Evolutionary conservation across 129 eudicot genomes (phyloP), one percentile per base, ranked within the genome.

Genomic region (Flaveria sonorensis): DNA sequence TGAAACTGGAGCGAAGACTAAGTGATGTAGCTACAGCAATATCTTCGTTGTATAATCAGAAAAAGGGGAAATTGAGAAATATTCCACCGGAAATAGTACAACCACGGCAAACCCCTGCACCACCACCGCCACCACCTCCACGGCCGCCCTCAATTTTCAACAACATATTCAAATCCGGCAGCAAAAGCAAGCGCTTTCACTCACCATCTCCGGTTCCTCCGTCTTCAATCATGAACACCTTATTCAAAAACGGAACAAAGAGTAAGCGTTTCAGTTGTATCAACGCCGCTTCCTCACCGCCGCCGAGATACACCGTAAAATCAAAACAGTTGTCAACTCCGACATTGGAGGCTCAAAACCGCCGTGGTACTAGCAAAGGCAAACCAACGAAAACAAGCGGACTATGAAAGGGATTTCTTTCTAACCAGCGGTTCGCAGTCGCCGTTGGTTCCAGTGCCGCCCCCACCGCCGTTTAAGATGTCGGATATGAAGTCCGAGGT

Each of bases 21-120:
- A 92, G 85, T 15, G 87, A 85, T 24, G 80, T 92, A 40, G 93
- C 96, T 8, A 88, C 86, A 1, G 90, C 90, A 0, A 81, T 92
- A 56, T 85, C 88, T 59, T 86, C 94, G 3, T n/a, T 92, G 69
- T 89, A 89, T 82, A 89, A 67, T 60, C 87, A 88, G 20, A 83
- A 74, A 42, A 88, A 86, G 63, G 77, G 79, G 48, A 89, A 86
- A 77, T 30, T 30, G 36, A 30, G 36, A 30, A 30, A 30, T 30
- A 30, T 30, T 4, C 0, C 36, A 0, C 36, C 36, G 36, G 88
- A 75, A 75, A 78, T 32, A 80, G 32, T 55, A 1, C 81, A 79
- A 3, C 90, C 83, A 3, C 92, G 57, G 6, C 36, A 30, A 3
- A 0, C 62, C 19, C 18, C 19, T 21, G 47, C 70, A 10, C 72